phyloP scores from a whole-genome alignment of 225 moss, liverwort and hornwort genomes.

The Ulota crispa region DNA sequence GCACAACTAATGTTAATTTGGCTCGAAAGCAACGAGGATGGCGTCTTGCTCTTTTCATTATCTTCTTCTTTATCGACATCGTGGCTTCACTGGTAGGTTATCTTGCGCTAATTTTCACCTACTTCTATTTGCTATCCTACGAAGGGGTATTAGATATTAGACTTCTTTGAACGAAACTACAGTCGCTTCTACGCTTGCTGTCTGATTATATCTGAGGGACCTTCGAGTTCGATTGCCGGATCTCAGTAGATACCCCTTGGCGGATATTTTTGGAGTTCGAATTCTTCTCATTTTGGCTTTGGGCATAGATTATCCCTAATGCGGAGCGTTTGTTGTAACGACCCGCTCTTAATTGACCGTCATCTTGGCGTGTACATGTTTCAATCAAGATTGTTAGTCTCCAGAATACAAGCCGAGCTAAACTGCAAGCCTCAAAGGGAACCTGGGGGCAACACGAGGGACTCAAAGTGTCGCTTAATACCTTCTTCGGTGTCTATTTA shows the following conservation, averaged over 20 bases:
- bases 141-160: background rate
- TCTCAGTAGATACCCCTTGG: background rate
- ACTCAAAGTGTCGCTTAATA: background rate
- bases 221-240: background rate
- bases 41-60: constrained; percentile 50
- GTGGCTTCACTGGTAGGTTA: constrained; percentile 46
- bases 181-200: background rate
- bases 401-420: background rate
- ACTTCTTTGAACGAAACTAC: background rate
- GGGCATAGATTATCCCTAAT: background rate
- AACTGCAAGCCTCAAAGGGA: background rate
- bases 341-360: background rate
- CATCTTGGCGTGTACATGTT: background rate
- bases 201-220: background rate
- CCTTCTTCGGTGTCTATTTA: background rate
- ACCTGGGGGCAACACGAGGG: background rate
- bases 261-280: background rate
- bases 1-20: constrained; percentile 84
- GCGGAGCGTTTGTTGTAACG: background rate
- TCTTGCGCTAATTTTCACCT: background rate
- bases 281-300: background rate
- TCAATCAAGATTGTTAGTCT: background rate
- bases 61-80: constrained; percentile 70
- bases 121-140: background rate
- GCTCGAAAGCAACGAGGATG: constrained; percentile 69